phyloP scores from a whole-genome alignment of 106 monocot species.

The Allium fistulosum region DNA sequence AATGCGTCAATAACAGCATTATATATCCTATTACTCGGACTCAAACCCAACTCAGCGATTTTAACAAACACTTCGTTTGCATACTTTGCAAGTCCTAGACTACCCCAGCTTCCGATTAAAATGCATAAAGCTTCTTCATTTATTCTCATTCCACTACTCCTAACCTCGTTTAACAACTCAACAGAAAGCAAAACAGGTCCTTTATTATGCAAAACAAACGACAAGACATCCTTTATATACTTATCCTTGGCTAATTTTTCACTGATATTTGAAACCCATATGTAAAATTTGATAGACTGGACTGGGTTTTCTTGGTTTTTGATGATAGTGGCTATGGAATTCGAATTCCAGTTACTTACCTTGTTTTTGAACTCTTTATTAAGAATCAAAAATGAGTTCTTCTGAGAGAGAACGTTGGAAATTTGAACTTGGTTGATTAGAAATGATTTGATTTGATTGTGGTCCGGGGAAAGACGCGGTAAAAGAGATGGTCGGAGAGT shows the following conservation, averaged over 20 bases:
- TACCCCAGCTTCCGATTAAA: slow-evolving; percentile 76
- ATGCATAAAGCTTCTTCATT: slow-evolving; percentile 62
- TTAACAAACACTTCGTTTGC: slow-evolving; percentile 66
- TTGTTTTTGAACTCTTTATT: slow-evolving; percentile 31
- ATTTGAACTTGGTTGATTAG: slow-evolving; percentile 32
- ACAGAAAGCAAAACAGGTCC: slow-evolving; percentile 63
- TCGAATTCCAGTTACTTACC: slow-evolving; percentile 11
- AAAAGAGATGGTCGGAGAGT: slow-evolving; percentile 2
- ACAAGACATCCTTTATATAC: slow-evolving; percentile 30
- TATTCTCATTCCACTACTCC: slow-evolving; percentile 29
- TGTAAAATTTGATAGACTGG: slow-evolving; percentile 51
- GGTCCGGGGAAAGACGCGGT: not conserved
- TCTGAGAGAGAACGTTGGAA: slow-evolving; percentile 36
- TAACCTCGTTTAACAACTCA: slow-evolving; percentile 50
- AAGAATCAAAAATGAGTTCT: slow-evolving; percentile 53
- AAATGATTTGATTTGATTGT: not conserved
- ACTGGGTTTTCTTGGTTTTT: slow-evolving; percentile 33
- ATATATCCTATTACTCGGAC: slow-evolving; percentile 54
- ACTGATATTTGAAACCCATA: slow-evolving; percentile 56
- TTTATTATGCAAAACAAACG: slow-evolving; percentile 44
- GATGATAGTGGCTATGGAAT: slow-evolving; percentile 25
- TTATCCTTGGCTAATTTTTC: slow-evolving; percentile 29
- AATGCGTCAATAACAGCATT: slow-evolving; percentile 78
- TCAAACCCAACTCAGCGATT: slow-evolving; percentile 48
- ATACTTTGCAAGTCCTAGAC: slow-evolving; percentile 73